A percentile compares a stretch with the other conserved stretches of the same genome.
These are phyloP conservation scores for Phytophthora palmivora DNA, from an alignment of 352 stramenopile species.

Conservation along the genomic window DNA sequence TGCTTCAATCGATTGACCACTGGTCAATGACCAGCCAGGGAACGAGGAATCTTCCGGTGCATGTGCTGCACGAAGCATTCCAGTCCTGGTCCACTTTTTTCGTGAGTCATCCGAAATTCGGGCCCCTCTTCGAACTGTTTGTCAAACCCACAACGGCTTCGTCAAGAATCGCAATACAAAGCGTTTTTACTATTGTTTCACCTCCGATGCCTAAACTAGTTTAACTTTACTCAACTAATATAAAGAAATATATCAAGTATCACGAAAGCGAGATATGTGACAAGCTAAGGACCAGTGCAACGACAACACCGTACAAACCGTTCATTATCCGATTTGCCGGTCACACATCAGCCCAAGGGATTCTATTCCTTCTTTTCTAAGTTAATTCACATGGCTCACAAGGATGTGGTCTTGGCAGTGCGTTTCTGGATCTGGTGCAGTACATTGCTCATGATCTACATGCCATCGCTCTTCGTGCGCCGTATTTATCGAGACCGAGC, in stretches of 20 bases:
- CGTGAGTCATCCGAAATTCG: conserved; percentile 20
- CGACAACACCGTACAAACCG: conserved; percentile 6
- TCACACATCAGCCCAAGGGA: neutral
- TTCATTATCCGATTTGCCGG: conserved; percentile 29
- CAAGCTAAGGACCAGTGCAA: neutral
- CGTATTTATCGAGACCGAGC: conserved; percentile 32
- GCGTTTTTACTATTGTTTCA: no score
- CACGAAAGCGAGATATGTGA: neutral
- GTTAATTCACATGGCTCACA: conserved; percentile 19
- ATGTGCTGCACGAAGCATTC: no score
- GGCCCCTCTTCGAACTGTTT: neutral
- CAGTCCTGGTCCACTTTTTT: conserved; percentile 9
- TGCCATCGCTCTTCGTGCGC: conserved; percentile 37
- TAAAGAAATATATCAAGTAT: neutral
- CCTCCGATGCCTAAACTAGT: no score
- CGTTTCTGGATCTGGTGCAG: conserved; percentile 40
- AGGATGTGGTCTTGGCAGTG: conserved; percentile 27
- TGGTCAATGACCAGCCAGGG: no score
- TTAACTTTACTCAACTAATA: no score
- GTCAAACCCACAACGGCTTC: neutral
- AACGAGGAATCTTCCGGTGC: neutral
- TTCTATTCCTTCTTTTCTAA: conserved; percentile 8
- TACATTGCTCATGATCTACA: conserved; percentile 38
- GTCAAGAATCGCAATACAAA: no score
- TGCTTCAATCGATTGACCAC: no score